Percentiles rank a stretch among this genome's conserved stretches.
Conservation (phyloP, 1,284 basidiomycete genomes). For the Ustilago nuda region DNA sequence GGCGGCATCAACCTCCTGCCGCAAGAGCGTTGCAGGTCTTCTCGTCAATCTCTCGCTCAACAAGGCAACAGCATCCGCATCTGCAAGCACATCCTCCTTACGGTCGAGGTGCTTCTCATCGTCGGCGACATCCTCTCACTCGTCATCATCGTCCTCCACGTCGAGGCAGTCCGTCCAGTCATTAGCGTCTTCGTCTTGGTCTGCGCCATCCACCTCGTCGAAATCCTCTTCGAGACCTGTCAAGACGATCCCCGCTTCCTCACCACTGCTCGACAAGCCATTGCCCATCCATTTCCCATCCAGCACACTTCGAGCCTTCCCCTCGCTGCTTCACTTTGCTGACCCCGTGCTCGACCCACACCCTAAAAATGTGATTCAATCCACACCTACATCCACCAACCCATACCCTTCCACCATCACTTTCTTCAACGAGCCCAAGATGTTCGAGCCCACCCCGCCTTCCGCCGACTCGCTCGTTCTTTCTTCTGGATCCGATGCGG, state of each 20-base stretch:
- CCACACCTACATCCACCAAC: constrained; percentile 32
- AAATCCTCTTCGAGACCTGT: constrained; percentile 7
- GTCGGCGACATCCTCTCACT: constrained; percentile 7
- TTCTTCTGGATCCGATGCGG: constrained; percentile 50
- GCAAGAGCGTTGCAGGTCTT: constrained; percentile 30
- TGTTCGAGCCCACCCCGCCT: constrained; percentile 57
- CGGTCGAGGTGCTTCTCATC: constrained; percentile 25
- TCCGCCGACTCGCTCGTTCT: constrained; percentile 56
- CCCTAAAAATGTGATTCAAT: constrained; percentile 49
- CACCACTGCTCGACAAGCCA: constrained; percentile 55
- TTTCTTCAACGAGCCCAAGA: constrained; percentile 62
- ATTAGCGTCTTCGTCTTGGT: constrained; percentile 1
- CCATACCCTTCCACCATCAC: constrained; percentile 50
- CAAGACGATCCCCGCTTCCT: constrained; percentile 31
- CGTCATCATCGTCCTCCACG: constrained; percentile 18
- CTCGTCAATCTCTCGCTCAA: constrained; percentile 26
- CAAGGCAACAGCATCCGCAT: constrained; percentile 20
- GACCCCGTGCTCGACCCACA: constrained; percentile 67
- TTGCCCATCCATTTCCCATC: constrained; percentile 54
- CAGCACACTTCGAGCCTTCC: constrained; percentile 53
- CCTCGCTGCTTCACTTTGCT: constrained; percentile 62
- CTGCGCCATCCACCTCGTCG: constrained; percentile 11
- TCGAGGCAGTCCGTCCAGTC: constrained; percentile 4
- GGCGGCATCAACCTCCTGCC: constrained; percentile 26
- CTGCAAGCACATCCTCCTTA: constrained; percentile 13